Evolutionary conservation across 2,329 filamentous ascomycete genomes (phyloP), one percentile per base, ranked within the genome.

Genomic region (Neoscytalidium dimidiatum): DNA sequence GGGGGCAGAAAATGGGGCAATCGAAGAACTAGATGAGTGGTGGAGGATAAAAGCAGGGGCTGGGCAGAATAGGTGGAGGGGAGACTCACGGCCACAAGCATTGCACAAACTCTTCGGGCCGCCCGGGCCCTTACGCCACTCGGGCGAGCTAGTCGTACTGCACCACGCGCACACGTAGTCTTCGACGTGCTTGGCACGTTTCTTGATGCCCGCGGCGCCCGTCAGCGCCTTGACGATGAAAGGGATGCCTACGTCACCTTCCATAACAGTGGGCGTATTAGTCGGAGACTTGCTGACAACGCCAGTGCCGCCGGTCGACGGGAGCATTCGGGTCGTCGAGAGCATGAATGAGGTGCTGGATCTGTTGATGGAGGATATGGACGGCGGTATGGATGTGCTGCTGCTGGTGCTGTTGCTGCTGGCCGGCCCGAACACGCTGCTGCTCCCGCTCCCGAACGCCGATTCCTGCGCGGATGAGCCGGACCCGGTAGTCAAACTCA

Each of bases 91-190:
- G 21, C 62, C 62, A 31, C 62, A 64, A 29, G 62, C 62, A 51
- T 64, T 64, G 29, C 62, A 64, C 62, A 64, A 4, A 11, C 14
- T 64, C 43, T 64, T 64, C 21, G 62, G 62, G 1, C 62, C 62
- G 3, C 9, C 7, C 0, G 62, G 62, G 4, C 62, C 62, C 43
- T 53, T 56, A 14, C 62, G 51, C 62, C 62, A 64, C 49, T 64
- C 62, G 7, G 62, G 62, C 17, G 62, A 53, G 19, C 28, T 5
- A 9, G 52, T 58, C 14, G 52, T 43, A 13, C 31, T 35, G 43
- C 62, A 64, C 62, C 52, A 56, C 5, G 44, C 21, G 29, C 62
- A 64, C 29, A 64, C 51, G 43, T 57, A 64, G 19, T 57, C 62
- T 29, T 64, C 52, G 11, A 38, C 51, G 11, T 38, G 62, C n/a